Evolutionary conservation across 176 grass and related monocot species (phyloP).

Genomic region (Zoysia japonica): DNA sequence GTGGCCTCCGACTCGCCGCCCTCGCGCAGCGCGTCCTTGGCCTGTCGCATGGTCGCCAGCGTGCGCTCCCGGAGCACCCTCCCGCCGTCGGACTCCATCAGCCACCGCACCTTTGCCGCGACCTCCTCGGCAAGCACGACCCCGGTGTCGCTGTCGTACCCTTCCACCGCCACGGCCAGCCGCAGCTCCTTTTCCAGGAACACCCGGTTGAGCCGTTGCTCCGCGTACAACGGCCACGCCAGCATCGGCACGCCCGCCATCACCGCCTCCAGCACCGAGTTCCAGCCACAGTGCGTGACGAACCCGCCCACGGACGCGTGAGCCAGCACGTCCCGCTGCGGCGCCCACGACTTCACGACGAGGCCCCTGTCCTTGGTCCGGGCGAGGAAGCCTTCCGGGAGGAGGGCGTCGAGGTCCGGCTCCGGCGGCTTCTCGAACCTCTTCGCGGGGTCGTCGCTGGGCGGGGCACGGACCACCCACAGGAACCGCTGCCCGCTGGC

Average conservation of each 20-base stretch:
- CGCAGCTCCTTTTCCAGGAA: slow-evolving; percentile 53
- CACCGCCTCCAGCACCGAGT: slow-evolving; percentile 58
- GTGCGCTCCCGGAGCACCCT: slow-evolving; percentile 38
- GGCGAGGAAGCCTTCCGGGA: slow-evolving; percentile 55
- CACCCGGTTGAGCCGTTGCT: slow-evolving; percentile 59
- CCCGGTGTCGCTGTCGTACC: slow-evolving; percentile 33
- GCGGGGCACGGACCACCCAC: slow-evolving; percentile 56
- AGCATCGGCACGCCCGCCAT: slow-evolving; percentile 53
- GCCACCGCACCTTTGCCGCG: slow-evolving; percentile 38
- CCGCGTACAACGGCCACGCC: slow-evolving; percentile 61
- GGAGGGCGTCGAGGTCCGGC: slow-evolving; percentile 41
- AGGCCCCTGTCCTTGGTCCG: slow-evolving; percentile 46
- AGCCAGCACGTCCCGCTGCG: slow-evolving; percentile 61
- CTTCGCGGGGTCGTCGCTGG: slow-evolving; percentile 30
- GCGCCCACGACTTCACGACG: slow-evolving; percentile 60
- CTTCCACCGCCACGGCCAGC: slow-evolving; percentile 48
- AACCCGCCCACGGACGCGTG: slow-evolving; percentile 61
- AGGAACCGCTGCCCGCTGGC: slow-evolving; percentile 56
- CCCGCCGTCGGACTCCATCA: slow-evolving; percentile 47
- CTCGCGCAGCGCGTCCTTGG: slow-evolving; percentile 38
- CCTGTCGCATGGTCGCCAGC: slow-evolving; percentile 27
- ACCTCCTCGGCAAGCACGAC: slow-evolving; percentile 42
- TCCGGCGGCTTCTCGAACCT: slow-evolving; percentile 15
- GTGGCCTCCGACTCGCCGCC: slow-evolving; percentile 53
- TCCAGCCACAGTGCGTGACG: slow-evolving; percentile 69